These are phyloP conservation scores for Purshia tridentata DNA, from an alignment of 306 rosid species.

Conservation along the genomic window DNA sequence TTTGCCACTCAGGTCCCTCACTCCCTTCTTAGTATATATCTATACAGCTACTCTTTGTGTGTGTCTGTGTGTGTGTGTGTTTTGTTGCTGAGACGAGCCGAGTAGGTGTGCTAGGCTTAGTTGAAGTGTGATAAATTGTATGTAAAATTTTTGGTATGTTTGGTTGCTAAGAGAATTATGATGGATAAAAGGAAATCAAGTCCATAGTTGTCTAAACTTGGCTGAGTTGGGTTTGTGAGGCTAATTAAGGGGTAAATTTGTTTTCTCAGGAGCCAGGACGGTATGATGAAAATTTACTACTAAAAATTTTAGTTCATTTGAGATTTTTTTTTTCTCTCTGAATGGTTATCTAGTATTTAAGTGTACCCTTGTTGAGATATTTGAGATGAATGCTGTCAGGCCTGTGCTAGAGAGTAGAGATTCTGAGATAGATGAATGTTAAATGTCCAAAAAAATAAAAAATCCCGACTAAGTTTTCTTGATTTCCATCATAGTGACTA, in stretches of 20 bases:
- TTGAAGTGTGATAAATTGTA: neutral
- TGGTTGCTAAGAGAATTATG: neutral
- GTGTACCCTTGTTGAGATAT: no score
- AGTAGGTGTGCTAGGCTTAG: neutral
- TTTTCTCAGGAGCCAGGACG: neutral
- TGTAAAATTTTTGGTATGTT: neutral
- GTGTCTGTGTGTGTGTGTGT: neutral
- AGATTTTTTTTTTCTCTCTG: no score
- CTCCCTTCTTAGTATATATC: neutral
- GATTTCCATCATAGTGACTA: no score
- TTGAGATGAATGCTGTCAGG: no score
- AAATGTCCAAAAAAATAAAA: no score
- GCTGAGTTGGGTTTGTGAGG: neutral
- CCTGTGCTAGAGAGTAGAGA: no score
- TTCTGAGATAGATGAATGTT: no score
- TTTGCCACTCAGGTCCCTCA: conserved; percentile 85
- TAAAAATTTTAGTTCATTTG: neutral
- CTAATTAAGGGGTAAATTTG: neutral
- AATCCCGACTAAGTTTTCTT: no score
- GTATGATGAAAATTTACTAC: neutral
- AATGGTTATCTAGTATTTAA: no score
- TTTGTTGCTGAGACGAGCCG: conserved; percentile 6
- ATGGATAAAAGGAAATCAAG: neutral
- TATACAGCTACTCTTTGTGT: no score
- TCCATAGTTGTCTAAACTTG: no score